Evolutionary conservation across 2,329 filamentous ascomycete species (phyloP).

Genomic region (Ophiostoma pallidulum): DNA sequence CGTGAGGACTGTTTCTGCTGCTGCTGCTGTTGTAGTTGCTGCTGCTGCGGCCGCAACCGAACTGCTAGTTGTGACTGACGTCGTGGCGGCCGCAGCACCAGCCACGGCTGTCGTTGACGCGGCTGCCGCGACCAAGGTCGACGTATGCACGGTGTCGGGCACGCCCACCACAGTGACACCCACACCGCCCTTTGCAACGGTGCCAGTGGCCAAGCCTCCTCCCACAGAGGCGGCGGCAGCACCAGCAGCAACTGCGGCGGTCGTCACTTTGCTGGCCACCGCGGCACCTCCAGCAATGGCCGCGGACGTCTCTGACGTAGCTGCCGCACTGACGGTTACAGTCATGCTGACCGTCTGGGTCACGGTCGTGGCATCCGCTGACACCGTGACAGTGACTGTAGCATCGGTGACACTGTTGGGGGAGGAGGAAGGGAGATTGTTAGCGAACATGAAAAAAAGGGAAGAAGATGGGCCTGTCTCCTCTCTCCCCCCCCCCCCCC

Average conservation of each 20-base stretch:
- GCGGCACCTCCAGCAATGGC: background rate
- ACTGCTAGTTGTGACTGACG: background rate
- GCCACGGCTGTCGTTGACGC: constrained; percentile 6
- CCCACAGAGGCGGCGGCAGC: background rate
- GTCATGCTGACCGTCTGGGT: constrained; percentile 13
- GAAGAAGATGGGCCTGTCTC: too few relatives aligned
- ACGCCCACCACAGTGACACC: constrained; percentile 17
- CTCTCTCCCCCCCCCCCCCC: too few relatives aligned
- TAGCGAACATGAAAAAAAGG: too few relatives aligned
- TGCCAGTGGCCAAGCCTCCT: too few relatives aligned
- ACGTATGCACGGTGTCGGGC: constrained; percentile 10
- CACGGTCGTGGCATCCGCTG: constrained; percentile 2
- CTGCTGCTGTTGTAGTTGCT: background rate
- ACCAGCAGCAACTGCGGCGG: background rate
- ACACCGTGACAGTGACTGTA: background rate
- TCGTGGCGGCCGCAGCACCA: background rate
- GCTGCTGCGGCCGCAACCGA: constrained; percentile 11
- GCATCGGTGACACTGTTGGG: too few relatives aligned
- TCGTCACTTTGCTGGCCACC: background rate
- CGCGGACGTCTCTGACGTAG: background rate
- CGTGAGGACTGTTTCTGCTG: background rate
- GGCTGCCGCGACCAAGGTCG: constrained; percentile 10
- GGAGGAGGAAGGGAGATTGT: too few relatives aligned
- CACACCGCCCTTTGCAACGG: constrained; percentile 10
- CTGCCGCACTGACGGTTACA: constrained; percentile 11